Evolutionary conservation across 2,329 filamentous ascomycete species (phyloP), one percentile per base, ranked within the genome.

Genomic region (Fusarium redolens): DNA sequence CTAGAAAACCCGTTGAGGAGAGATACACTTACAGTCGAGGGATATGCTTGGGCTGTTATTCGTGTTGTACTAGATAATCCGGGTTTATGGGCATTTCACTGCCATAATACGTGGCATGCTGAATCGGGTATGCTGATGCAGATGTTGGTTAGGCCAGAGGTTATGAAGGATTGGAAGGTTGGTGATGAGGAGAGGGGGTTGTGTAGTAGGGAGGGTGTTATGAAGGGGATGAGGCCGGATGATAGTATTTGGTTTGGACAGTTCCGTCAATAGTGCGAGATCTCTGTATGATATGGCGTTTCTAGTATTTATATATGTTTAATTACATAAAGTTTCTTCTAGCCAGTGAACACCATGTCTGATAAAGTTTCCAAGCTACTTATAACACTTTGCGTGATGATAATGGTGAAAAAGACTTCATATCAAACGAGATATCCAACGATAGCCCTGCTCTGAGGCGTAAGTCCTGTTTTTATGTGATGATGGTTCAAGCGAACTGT

Each of bases 41-140:
- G 84, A 0, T 89, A 86, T 57, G 87, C 86, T 1, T 90, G 87
- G 87, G 81, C 85, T 4, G 74, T 88, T n/a, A 77, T 91, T 17
- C 81, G 88, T 61, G 84, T 90, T 18, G 81, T 88, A 5, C 83
- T 88, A 1, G 88, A 90, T 66, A 90, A 90, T 74, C 85, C 88
- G 0, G 89, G 89, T 2, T 72, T 88, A 4, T 90, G 89, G 88
- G 83, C 86, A 1, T 85, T 90, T 28, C 88, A 90, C 76, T 90
- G 88, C 71, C 88, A 90, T 71, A 85, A 89, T 65, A 81, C 83
- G 1, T 91, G 89, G 89, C 89, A 91, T 74, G 83, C 84, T 1
- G 87, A 89, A 71, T 85, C 88, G 3, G 88, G 89, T 3, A 84
- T 90, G 82, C 65, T 86, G 37, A 91, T 91, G 89, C 87, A 90